These are phyloP conservation scores for Luzula sylvatica DNA, from an alignment of 176 grass and related monocot species.

Conservation along the genomic window DNA sequence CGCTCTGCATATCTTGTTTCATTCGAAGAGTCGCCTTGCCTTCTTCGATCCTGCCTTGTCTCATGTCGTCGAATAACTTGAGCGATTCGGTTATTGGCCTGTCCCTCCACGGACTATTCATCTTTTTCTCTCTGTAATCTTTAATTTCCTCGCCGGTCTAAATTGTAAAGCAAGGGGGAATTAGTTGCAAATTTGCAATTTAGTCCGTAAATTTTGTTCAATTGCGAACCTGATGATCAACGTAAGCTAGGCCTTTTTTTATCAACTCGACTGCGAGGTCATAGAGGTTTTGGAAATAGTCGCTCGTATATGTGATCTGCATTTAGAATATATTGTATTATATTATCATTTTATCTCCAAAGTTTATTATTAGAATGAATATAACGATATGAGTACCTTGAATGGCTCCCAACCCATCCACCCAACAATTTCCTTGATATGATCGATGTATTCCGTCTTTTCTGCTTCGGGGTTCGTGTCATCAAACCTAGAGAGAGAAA, in stretches of 20 bases:
- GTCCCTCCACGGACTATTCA: constrained; percentile 97
- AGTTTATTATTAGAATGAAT: too few relatives aligned
- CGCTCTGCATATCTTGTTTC: constrained; percentile 99
- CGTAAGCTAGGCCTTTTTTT: constrained; percentile 77
- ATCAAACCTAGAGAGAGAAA: constrained; percentile 57
- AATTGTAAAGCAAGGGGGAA: constrained; percentile 23
- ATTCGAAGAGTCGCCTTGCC: constrained; percentile 81
- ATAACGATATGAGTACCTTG: constrained; percentile 28
- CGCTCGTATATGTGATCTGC: constrained; percentile 83
- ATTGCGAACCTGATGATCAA: constrained; percentile 84
- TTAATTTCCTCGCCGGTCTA: constrained; percentile 87
- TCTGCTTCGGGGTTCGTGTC: constrained; percentile 98
- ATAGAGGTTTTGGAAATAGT: constrained; percentile 95
- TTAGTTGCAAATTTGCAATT: too few relatives aligned
- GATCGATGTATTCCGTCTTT: constrained; percentile 94
- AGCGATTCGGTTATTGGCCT: constrained; percentile 72
- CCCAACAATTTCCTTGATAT: constrained; percentile 77
- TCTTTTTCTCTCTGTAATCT: constrained; percentile 90
- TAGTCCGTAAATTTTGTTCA: constrained; percentile 9
- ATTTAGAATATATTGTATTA: background rate
- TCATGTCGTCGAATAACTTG: constrained; percentile 93
- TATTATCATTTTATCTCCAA: constrained; percentile 2
- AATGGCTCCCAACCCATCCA: constrained; percentile 99
- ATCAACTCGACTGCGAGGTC: constrained; percentile 85
- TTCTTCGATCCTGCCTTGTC: constrained; percentile 64